phyloP scores from a whole-genome alignment of 2,329 filamentous ascomycete genomes.

The Macrophomina phaseolina region DNA sequence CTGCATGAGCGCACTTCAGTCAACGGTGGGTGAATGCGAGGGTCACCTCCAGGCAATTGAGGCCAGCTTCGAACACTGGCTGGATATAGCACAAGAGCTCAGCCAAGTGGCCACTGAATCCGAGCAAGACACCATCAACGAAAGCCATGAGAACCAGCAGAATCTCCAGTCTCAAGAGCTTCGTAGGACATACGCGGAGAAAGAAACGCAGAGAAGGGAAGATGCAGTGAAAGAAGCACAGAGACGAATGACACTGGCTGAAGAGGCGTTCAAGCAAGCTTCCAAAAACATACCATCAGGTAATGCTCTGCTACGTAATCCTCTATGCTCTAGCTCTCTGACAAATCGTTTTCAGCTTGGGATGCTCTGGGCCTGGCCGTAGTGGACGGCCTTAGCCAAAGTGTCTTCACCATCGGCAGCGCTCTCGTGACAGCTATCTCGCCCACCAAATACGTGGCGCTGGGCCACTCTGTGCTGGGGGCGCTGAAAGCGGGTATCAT shows the following conservation, averaged over 20 bases:
- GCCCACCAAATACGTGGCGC: constrained; percentile 10
- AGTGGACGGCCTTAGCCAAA: constrained; percentile 10
- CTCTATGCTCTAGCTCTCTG: neutral
- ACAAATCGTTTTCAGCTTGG: neutral
- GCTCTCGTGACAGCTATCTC: constrained; percentile 13
- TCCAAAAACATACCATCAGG: constrained; percentile 10
- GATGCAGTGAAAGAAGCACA: constrained; percentile 2
- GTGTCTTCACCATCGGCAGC: constrained; percentile 6
- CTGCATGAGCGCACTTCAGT: constrained; percentile 3
- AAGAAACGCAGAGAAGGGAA: neutral
- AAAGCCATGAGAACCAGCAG: constrained; percentile 1
- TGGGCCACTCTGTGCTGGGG: neutral
- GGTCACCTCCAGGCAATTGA: constrained; percentile 5
- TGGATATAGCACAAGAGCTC: constrained; percentile 13
- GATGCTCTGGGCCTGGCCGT: constrained; percentile 8
- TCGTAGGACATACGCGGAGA: neutral
- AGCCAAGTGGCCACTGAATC: constrained; percentile 17
- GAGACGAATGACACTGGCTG: constrained; percentile 7
- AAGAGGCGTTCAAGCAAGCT: constrained; percentile 14
- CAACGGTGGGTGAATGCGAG: constrained; percentile 2
- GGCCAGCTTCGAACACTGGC: neutral
- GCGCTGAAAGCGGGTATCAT: neutral
- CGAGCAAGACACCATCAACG: constrained; percentile 5
- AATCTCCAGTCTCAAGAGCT: neutral
- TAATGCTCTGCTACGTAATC: neutral